Evolutionary conservation across 495 filamentous ascomycete species (phyloP), one percentile per base, ranked within the genome.

Genomic region (Talaromyces thailandensis): DNA sequence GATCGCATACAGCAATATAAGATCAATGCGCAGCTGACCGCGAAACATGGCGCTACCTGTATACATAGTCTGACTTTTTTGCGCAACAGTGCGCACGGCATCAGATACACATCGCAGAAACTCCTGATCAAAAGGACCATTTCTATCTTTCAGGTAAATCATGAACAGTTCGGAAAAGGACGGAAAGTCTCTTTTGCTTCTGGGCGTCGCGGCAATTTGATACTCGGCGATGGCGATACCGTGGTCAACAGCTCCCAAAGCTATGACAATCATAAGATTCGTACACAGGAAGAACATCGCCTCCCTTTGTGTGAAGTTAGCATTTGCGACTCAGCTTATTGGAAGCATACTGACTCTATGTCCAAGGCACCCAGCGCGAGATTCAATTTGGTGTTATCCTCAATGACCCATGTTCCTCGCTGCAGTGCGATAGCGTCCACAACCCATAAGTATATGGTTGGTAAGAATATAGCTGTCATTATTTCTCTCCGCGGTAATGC

Each of bases 1-100:
- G 26, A 18, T n/a, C 12, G 18, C 43, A 9, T 14, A 50, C 43
- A 50, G 69, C 21, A 87, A 70, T 32, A 87, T 76, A 6, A 90
- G 71, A 64, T 90, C 86, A 32, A 87, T 82, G 5, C 87, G 82
- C 23, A 90, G 74, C 6, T 81, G 74, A 0, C 85, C 86, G 48
- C 81, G 75, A 66, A 90, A 89, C 0, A 82, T 74, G 0, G 82
- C 76, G 64, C 83, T 88, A 4, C 86, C 87, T 9, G 89, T 71
- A 66, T 86, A 87, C 70, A 90, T 89, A 62, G 83, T 88, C 37
- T 87, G 78, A 63, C 85, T 88, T 66, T 88, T 88, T 35, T 68
- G 71, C 35, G 74, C 66, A 1, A 89, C 72, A 23, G 80, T 78
- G 6, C 60, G 63, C 0, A 85, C 76, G 2, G 84, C 82, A 60